These are phyloP conservation scores for Ormosia semicastrata DNA, from an alignment of 306 rosid species.

Conservation along the genomic window DNA sequence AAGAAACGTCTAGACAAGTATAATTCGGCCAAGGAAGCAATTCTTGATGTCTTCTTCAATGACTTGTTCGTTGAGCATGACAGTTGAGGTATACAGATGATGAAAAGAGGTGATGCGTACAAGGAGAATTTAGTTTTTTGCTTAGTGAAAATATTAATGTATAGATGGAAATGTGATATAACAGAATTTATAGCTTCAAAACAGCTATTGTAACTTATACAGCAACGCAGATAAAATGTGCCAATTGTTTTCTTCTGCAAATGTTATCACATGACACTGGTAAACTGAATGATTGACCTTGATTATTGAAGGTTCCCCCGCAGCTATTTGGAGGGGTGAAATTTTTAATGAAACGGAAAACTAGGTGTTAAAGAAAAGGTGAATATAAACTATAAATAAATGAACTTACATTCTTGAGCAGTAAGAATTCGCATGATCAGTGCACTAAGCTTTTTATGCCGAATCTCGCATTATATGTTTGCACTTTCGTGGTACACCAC, in stretches of 20 bases:
- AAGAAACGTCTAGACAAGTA: conserved; percentile 82
- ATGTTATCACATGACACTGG: neutral
- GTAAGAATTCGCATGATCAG: neutral
- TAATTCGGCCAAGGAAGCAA: conserved; percentile 81
- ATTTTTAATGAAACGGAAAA: neutral
- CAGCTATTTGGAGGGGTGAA: neutral
- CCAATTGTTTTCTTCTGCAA: neutral
- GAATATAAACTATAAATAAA: neutral
- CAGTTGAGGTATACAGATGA: neutral
- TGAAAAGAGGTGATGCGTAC: neutral
- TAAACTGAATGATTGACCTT: neutral
- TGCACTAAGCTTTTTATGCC: neutral
- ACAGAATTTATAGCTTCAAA: neutral
- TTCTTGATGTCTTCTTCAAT: conserved; percentile 66
- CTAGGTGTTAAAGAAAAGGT: neutral
- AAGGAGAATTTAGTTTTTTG: neutral
- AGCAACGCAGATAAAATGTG: neutral
- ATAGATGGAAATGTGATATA: neutral
- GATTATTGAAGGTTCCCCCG: neutral
- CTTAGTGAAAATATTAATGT: neutral
- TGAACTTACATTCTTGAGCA: neutral
- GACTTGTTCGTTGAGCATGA: conserved; percentile 43
- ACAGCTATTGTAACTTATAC: neutral
- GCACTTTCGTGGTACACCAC: too few species aligned
- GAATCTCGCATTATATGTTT: neutral